Conservation (phyloP, 1,284 basidiomycete species). For the Leccinum pallidistipes region DNA sequence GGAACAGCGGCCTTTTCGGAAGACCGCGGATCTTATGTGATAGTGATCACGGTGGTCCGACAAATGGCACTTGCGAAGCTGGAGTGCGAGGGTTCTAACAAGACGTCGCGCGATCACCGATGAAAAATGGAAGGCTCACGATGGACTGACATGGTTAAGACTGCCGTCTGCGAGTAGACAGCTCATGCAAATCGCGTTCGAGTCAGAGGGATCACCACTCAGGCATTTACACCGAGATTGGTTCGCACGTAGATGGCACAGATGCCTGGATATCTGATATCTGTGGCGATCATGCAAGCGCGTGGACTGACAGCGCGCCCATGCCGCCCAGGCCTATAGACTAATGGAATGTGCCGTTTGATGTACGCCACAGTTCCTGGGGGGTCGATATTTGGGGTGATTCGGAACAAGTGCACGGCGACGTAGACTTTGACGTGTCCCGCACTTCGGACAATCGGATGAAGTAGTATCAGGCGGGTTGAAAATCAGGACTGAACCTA, state of each 20-base stretch:
- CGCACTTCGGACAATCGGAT: not conserved
- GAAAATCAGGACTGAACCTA: not conserved
- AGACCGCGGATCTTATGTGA: constrained; percentile 71
- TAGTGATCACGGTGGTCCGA: constrained; percentile 61
- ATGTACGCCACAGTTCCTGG: too few relatives aligned
- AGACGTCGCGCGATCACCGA: constrained; percentile 48
- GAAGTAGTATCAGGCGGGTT: not conserved
- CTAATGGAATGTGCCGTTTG: too few relatives aligned
- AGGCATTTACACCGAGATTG: constrained; percentile 40
- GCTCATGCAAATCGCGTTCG: constrained; percentile 35
- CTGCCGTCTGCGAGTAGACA: constrained; percentile 68
- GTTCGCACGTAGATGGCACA: not conserved
- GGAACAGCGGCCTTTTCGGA: constrained; percentile 73
- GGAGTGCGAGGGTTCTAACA: constrained; percentile 40
- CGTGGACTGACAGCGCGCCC: not conserved
- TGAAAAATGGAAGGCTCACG: constrained; percentile 18
- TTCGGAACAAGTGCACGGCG: not conserved
- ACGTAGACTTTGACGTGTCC: not conserved
- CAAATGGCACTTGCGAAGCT: constrained; percentile 68
- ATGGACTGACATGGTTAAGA: constrained; percentile 40
- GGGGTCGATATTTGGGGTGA: not conserved
- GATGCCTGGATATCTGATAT: not conserved
- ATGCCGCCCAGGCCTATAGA: constrained; percentile 8
- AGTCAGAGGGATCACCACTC: not conserved
- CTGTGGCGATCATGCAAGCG: too few relatives aligned